Percentiles rank a stretch among this genome's conserved stretches.
Conservation (phyloP, 495 filamentous ascomycete species). For the Podospora didyma region DNA sequence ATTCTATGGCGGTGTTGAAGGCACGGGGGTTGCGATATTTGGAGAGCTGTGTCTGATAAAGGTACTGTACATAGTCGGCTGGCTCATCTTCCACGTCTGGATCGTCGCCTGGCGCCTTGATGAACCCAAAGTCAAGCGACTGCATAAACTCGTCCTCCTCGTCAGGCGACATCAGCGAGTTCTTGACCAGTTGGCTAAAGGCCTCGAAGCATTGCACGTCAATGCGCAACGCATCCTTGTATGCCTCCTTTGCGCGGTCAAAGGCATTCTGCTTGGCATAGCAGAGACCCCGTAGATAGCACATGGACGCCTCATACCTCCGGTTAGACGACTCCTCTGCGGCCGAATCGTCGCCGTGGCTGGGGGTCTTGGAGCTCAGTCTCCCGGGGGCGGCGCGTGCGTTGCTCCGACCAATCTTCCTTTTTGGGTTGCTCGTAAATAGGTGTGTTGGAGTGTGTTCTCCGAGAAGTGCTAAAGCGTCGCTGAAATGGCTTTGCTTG, state of each 20-base stretch:
- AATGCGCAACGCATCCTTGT: constrained; percentile 93
- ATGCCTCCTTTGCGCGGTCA: constrained; percentile 95
- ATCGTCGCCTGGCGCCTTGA: constrained; percentile 51
- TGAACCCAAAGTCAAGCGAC: constrained; percentile 83
- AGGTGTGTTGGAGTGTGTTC: constrained; percentile 90
- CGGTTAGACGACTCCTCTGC: constrained; percentile 73
- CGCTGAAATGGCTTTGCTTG: constrained; percentile 82
- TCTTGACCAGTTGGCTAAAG: constrained; percentile 96
- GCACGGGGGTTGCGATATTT: constrained; percentile 88
- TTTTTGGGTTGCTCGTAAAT: constrained; percentile 54
- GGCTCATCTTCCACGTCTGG: constrained; percentile 68
- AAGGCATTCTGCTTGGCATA: constrained; percentile 98
- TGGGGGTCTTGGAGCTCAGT: constrained; percentile 43
- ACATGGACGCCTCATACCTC: constrained; percentile 93
- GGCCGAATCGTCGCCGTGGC: constrained; percentile 46
- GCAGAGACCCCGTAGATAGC: constrained; percentile 87
- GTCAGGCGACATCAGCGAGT: constrained; percentile 92
- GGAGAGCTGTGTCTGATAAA: constrained; percentile 93
- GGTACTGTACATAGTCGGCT: constrained; percentile 89
- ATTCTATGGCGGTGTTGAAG: constrained; percentile 84
- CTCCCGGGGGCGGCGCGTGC: constrained; percentile 37
- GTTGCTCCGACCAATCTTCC: constrained; percentile 43
- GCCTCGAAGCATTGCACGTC: constrained; percentile 98
- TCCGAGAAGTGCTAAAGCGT: constrained; percentile 82
- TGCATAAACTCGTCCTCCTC: constrained; percentile 94